Evolutionary conservation across 2,329 filamentous ascomycete species (phyloP), one percentile per base, ranked within the genome.

Genomic region (Huntiella decipiens): DNA sequence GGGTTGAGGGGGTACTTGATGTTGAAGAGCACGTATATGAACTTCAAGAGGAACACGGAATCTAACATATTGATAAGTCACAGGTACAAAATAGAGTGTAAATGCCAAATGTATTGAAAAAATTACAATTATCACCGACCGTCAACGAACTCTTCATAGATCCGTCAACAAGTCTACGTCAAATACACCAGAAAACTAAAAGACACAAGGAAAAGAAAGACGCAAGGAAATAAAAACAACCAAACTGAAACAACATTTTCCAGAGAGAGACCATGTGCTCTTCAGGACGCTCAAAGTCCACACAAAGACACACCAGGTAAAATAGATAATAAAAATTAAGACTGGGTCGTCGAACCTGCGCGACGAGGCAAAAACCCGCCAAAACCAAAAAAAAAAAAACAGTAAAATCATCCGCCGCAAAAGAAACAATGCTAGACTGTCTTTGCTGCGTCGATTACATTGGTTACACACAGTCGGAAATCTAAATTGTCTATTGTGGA

Each of bases 41-140:
- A 42, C n/a, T 38, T 43, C 49, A 47, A 33, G 10, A 47, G 42
- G 45, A 4, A 56, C 58, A 7, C n/a, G n/a, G 42, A 54, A 54
- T 28, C 54, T 52, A 38, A 28, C 43, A 45, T 19, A 34, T 13
- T 19, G 8, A 42, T 15, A 16, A 13, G 8, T 3, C 11, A 17
- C 12, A 35, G 16, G 16, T 43, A 5, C 4, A 37, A 44, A 6
- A 22, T 39, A 46, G 7, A 12, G 31, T 40, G 33, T 39, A 38
- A 46, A 45, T 49, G 39, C 39, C 42, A 44, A 17, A 38, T 46
- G 40, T 40, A 39, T 46, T 46, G 47, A 49, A 44, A 44, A 40
- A 40, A 49, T 49, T 49, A 49, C 47, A 46, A 49, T 49, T 49
- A 49, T 44, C n/a, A 22, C 10, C 15, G 32, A 7, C 32, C 32